Evolutionary conservation across 495 filamentous ascomycete genomes (phyloP), one percentile per base, ranked within the genome.

Genomic region (Penicillium lagena): DNA sequence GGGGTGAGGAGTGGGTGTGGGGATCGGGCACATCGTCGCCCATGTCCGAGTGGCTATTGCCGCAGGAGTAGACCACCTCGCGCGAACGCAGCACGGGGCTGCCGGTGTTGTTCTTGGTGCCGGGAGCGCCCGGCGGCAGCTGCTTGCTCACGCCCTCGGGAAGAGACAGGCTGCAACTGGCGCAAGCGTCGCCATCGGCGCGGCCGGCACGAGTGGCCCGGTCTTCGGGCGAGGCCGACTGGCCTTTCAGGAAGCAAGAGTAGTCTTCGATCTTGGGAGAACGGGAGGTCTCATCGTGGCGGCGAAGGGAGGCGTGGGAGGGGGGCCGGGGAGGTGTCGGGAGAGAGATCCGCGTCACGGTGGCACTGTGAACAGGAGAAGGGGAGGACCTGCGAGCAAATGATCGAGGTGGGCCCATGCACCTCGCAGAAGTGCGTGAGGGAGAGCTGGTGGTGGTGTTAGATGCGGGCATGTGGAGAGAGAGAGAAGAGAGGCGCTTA

Each of bases 391-490:
- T 96, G 89, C 43, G 90, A 96, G 63, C 94, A 95, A 68, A 96
- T 86, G 64, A 96, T 82, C 41, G 90, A 93, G 39, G 90, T 96
- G 10, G 90, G 90, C 48, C 90, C 90, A 75, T 96, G 90, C 56
- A 89, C 76, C 67, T 96, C 90, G 75, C 90, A 96, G 66, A 95
- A 96, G 71, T 96, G 90, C 58, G 90, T 90, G 54, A 96, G 80
- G 62, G 89, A 94, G 59, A 96, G 79, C 90, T 96, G 41, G 30
- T 38, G 28, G 36, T 40, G 34, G 10, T 22, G 45, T 46, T 30
- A 56, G 47, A 15, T 27, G 13, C 33, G 33, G 27, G 28, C 27
- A 31, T 12, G 12, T 12, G 11, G 14, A 39, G 27, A 12, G 14
- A 39, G 27, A 32, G 13, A 37, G 34, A 37, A 42, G 36, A 40